phyloP scores from a whole-genome alignment of 495 filamentous ascomycete species.

The Xylaria longipes region DNA sequence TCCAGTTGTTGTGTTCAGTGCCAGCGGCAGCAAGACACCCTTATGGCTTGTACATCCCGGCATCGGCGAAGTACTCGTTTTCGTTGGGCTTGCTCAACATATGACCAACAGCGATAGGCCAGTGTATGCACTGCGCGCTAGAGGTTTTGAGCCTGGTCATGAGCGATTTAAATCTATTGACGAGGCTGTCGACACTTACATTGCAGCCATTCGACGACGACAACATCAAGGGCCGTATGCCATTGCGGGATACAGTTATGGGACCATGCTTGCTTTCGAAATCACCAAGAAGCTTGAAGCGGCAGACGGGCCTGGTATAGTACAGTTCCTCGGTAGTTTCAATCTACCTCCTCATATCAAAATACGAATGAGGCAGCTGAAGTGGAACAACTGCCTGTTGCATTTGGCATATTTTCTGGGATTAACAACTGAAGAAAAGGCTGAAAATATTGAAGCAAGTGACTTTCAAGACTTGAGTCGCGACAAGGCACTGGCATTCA shows the following conservation, averaged over 20 bases:
- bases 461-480: too few species aligned
- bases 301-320: too few species aligned
- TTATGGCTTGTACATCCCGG: conserved; percentile 65
- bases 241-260: conserved; percentile 63
- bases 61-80: conserved; percentile 61
- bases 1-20: conserved; percentile 51
- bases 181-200: conserved; percentile 50
- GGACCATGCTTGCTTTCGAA: conserved; percentile 62
- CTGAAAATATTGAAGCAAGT: too few species aligned
- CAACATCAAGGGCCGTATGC: conserved; percentile 64
- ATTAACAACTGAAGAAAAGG: too few species aligned
- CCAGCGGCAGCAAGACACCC: conserved; percentile 49
- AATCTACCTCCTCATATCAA: conserved; percentile 63
- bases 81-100: conserved; percentile 55
- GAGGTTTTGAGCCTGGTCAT: conserved; percentile 56
- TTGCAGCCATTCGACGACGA: conserved; percentile 45
- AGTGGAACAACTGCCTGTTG: conserved; percentile 53
- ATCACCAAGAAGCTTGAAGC: conserved; percentile 54
- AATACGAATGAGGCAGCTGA: conserved; percentile 54
- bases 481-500: too few species aligned
- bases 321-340: conserved; percentile 46
- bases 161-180: conserved; percentile 43
- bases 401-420: conserved; percentile 44
- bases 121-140: conserved; percentile 60
- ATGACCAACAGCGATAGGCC: conserved; percentile 48